Percentiles rank a stretch among this genome's conserved stretches.
Conservation (phyloP, 495 filamentous ascomycete species). For the Aspergillus haitiensis region DNA sequence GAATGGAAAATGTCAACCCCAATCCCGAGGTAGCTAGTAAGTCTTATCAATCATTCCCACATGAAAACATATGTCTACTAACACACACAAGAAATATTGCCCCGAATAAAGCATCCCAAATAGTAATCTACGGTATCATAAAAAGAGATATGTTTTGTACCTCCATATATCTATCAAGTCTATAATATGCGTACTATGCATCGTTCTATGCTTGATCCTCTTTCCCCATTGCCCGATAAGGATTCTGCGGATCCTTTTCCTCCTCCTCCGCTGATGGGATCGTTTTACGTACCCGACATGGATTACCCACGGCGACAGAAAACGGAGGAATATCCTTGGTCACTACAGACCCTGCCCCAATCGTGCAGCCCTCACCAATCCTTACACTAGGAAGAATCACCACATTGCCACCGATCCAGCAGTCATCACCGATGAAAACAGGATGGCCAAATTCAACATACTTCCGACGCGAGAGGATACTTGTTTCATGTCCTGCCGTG, state of each 20-base stretch:
- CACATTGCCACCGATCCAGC: slow-evolving; percentile 79
- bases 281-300: slow-evolving; percentile 41
- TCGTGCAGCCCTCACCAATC: slow-evolving; percentile 47
- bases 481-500: slow-evolving; percentile 68
- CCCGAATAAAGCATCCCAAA: too few relatives aligned
- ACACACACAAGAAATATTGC: too few relatives aligned
- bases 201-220: slow-evolving; percentile 13
- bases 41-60: too few relatives aligned
- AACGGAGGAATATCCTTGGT: slow-evolving; percentile 48
- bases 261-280: slow-evolving; percentile 37
- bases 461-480: slow-evolving; percentile 64
- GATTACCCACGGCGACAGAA: slow-evolving; percentile 42
- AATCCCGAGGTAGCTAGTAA: too few relatives aligned
- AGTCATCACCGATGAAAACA: slow-evolving; percentile 76
- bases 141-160: too few relatives aligned
- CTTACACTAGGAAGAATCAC: slow-evolving; percentile 70
- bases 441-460: slow-evolving; percentile 73
- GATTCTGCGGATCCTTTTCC: slow-evolving; percentile 29
- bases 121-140: too few relatives aligned
- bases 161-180: too few relatives aligned
- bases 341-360: slow-evolving; percentile 50
- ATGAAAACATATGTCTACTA: too few relatives aligned
- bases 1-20: too few relatives aligned
- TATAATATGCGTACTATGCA: too few relatives aligned
- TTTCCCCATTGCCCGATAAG: slow-evolving; percentile 21